Base-by-base conservation (phyloP, 1,139 yeast genomes). In the Maudiozyma humilis region DNA sequence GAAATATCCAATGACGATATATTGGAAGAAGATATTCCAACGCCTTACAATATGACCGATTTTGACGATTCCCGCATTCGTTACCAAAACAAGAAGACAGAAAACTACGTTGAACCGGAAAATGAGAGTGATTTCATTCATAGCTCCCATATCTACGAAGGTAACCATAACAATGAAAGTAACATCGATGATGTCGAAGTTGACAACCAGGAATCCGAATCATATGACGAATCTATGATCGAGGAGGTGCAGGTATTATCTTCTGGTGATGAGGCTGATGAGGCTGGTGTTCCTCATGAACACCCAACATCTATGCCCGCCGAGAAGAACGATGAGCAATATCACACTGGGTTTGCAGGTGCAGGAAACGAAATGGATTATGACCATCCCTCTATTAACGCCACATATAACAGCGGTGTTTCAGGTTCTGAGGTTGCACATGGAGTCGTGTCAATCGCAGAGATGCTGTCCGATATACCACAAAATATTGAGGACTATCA, bases 301-400 rank as follows among this genome's bases (percentile, higher is more conserved):
- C n/a, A n/a, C n/a, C n/a, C n/a, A n/a, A n/a, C n/a, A n/a, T n/a
- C n/a, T n/a, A n/a, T n/a, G n/a, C n/a, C n/a, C n/a, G n/a, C n/a
- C n/a, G n/a, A n/a, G n/a, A n/a, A n/a, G n/a, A n/a, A 15, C 16
- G 30, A 35, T 13, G 30, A 35, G 13, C 12, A 10, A 4, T n/a
- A n/a, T n/a, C n/a, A n/a, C n/a, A n/a, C n/a, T n/a, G n/a, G n/a
- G n/a, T n/a, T n/a, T n/a, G n/a, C n/a, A n/a, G n/a, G n/a, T n/a
- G n/a, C n/a, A n/a, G n/a, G 14, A 15, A 38, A 40, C 33, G 40
- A 36, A 30, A 32, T 16, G 4, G 48, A 34, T 25, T 31, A 30
- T 23, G 27, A 23, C 10, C 27, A 23, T 23, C 27, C 27, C 6
- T 23, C 27, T 23, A 23, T 23, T 23, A 23, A 23, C 10, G 27